A percentile compares a stretch with the other conserved stretches of the same genome.
These are phyloP conservation scores for Laguncularia racemosa DNA, from an alignment of 345 rosid species.

Conservation along the genomic window DNA sequence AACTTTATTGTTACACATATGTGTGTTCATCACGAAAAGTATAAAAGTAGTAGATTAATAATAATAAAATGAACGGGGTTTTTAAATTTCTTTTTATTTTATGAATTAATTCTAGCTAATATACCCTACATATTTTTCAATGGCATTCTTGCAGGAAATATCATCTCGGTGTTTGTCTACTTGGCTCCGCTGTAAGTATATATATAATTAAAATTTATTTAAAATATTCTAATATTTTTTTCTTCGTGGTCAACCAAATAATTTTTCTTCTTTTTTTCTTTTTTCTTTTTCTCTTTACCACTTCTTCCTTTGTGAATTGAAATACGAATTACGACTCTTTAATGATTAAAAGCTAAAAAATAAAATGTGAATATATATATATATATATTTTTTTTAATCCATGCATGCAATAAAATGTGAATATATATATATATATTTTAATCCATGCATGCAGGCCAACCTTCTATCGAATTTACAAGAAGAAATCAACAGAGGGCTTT, in stretches of 20 bases:
- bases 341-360: too few species aligned
- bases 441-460: constrained; percentile 47
- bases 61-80: background rate
- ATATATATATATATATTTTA: too few species aligned
- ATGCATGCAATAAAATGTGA: constrained; percentile 9
- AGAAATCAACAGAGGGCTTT: constrained; percentile 70
- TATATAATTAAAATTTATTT: background rate
- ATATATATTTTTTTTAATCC: too few species aligned
- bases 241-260: background rate
- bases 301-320: too few species aligned
- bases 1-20: too few species aligned
- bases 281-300: background rate
- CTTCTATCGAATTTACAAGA: constrained; percentile 57
- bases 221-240: background rate
- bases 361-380: too few species aligned
- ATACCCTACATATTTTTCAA: background rate
- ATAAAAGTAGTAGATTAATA: too few species aligned
- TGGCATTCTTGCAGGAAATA: constrained; percentile 45
- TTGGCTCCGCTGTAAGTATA: constrained; percentile 81
- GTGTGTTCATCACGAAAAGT: too few species aligned
- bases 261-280: background rate
- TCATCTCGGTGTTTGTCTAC: constrained; percentile 59
- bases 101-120: background rate
- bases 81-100: background rate
- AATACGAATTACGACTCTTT: too few species aligned